These are phyloP conservation scores for Cyphellophora attinorum DNA, from an alignment of 2,329 filamentous ascomycete genomes.

Conservation along the genomic window DNA sequence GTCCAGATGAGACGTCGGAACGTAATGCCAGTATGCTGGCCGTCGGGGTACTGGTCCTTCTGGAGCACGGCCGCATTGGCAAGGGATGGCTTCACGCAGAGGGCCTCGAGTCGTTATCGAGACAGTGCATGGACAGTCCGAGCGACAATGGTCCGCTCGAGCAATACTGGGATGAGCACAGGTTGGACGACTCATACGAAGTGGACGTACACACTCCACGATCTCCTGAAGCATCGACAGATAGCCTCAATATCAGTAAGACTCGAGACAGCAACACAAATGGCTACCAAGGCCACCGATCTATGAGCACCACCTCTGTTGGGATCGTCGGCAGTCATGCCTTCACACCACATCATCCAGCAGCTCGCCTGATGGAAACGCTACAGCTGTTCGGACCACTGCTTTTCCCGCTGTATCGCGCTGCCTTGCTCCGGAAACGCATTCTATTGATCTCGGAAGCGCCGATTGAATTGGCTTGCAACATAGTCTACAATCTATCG, in stretches of 20 bases:
- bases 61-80: slow-evolving; percentile 77
- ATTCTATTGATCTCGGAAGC: slow-evolving; percentile 80
- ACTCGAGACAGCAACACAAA: not conserved
- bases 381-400: slow-evolving; percentile 81
- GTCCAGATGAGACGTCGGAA: slow-evolving; percentile 64
- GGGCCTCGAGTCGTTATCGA: slow-evolving; percentile 62
- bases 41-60: slow-evolving; percentile 76
- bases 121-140: slow-evolving; percentile 49
- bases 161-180: slow-evolving; percentile 67
- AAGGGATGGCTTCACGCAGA: slow-evolving; percentile 83
- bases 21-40: slow-evolving; percentile 89
- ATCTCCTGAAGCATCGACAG: slow-evolving; percentile 23
- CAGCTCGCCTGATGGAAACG: slow-evolving; percentile 67
- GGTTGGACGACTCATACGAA: slow-evolving; percentile 20
- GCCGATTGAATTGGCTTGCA: slow-evolving; percentile 75
- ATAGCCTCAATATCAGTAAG: not conserved
- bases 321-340: slow-evolving; percentile 40
- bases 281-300: slow-evolving; percentile 21
- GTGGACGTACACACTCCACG: slow-evolving; percentile 30
- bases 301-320: slow-evolving; percentile 33
- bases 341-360: slow-evolving; percentile 72
- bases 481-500: slow-evolving; percentile 97
- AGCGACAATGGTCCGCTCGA: slow-evolving; percentile 57
- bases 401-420: slow-evolving; percentile 82
- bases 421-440: slow-evolving; percentile 74